Conservation (phyloP, 345 rosid species). For the Carallia pectinifolia region DNA sequence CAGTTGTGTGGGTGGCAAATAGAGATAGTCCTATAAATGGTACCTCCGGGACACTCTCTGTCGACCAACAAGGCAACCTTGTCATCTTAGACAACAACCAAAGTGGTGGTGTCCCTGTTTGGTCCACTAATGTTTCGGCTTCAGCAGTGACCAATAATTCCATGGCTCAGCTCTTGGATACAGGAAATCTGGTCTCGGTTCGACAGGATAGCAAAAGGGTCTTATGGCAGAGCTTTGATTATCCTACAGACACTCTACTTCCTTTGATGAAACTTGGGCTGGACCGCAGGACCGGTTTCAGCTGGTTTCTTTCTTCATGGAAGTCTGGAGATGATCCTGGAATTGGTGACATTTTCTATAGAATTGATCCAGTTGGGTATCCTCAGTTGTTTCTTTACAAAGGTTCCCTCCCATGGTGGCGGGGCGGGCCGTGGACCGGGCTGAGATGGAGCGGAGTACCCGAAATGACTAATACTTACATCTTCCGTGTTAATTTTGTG, state of each 20-base stretch:
- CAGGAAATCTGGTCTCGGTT: conserved; percentile 29
- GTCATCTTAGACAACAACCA: not conserved
- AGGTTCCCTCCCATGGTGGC: conserved; percentile 37
- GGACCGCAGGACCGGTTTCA: conserved; percentile 14
- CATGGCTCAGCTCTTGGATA: conserved; percentile 26
- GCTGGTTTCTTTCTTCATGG: conserved; percentile 27
- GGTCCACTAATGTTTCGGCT: conserved; percentile 5
- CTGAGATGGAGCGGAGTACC: conserved; percentile 69
- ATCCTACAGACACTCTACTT: conserved; percentile 26
- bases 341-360: conserved; percentile 10
- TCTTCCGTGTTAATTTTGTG: conserved; percentile 31
- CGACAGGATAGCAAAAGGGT: not conserved
- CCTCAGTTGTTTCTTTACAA: conserved; percentile 49
- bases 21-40: conserved; percentile 11
- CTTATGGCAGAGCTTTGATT: conserved; percentile 42
- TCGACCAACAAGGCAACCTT: conserved; percentile 8
- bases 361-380: conserved; percentile 33
- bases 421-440: conserved; percentile 64
- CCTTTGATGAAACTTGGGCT: conserved; percentile 32
- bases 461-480: conserved; percentile 40
- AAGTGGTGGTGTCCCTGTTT: not conserved
- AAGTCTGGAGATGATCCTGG: conserved; percentile 29
- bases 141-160: not conserved
- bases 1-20: conserved; percentile 16
- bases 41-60: conserved; percentile 7